Evolutionary conservation across 192 early-diverging fungal genomes (phyloP).

Genomic region (Coemansia sp.): DNA sequence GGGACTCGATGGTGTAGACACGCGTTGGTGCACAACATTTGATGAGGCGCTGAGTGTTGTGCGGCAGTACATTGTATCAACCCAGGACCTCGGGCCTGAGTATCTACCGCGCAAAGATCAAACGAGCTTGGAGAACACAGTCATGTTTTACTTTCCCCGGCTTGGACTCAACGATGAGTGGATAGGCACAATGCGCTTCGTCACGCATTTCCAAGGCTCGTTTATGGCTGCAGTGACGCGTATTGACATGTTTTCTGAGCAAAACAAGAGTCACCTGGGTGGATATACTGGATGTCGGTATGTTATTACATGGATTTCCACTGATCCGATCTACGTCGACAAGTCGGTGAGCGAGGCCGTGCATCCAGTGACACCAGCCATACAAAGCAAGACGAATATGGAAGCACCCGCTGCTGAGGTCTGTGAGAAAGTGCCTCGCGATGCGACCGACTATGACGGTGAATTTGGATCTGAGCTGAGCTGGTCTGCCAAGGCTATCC

Average conservation of each 20-base stretch:
- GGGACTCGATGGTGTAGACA: background rate
- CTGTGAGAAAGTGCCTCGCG: background rate
- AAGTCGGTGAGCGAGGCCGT: background rate
- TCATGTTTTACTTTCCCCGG: constrained; percentile 20
- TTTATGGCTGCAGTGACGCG: constrained; percentile 22
- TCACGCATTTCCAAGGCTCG: constrained; percentile 18
- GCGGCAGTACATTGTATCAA: constrained; percentile 1
- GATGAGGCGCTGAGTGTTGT: background rate
- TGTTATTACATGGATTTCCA: constrained; percentile 23
- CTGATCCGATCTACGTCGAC: constrained; percentile 20
- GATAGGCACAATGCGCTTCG: constrained; percentile 2
- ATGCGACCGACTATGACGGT: constrained; percentile 10
- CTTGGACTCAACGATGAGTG: constrained; percentile 13
- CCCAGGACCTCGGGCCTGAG: background rate
- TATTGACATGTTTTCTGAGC: constrained; percentile 9
- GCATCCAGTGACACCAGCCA: background rate
- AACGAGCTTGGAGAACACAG: background rate
- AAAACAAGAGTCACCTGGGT: background rate
- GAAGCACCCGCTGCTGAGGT: background rate
- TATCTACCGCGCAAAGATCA: constrained; percentile 5
- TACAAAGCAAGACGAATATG: background rate
- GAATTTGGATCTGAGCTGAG: constrained; percentile 12
- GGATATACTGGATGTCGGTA: constrained; percentile 9
- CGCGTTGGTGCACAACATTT: constrained; percentile 12
- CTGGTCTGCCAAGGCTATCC: constrained; percentile 29